Conservation (phyloP, 2,329 filamentous ascomycete genomes). For the Pyrenochaeta sp. region DNA sequence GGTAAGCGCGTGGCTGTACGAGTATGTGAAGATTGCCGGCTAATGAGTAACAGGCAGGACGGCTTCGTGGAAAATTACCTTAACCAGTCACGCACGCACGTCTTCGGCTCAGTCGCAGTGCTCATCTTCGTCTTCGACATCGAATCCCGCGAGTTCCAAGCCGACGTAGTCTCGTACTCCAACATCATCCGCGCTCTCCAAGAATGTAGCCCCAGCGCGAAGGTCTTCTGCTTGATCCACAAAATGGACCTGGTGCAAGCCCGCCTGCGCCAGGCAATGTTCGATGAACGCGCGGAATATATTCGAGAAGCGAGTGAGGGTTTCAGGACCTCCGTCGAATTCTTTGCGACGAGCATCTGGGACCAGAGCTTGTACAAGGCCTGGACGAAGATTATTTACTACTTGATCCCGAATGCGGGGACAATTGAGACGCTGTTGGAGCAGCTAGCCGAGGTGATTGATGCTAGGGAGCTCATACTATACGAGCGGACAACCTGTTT, state of each 20-base stretch:
- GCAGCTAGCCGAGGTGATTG: constrained; percentile 82
- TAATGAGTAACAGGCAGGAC: constrained; percentile 73
- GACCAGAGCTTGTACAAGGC: constrained; percentile 98
- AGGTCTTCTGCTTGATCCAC: constrained; percentile 95
- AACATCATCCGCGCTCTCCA: constrained; percentile 87
- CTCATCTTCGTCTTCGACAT: constrained; percentile 99
- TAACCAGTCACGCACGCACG: constrained; percentile 91
- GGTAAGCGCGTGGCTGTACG: constrained; percentile 57
- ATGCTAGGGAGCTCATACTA: constrained; percentile 91
- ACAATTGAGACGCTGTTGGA: constrained; percentile 87
- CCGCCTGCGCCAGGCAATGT: constrained; percentile 79
- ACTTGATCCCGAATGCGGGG: constrained; percentile 90
- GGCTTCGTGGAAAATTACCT: constrained; percentile 99
- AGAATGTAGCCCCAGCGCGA: constrained; percentile 82
- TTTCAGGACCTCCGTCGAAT: constrained; percentile 73
- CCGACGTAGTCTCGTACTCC: constrained; percentile 90
- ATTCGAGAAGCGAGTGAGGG: constrained; percentile 78
- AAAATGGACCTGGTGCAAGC: constrained; percentile 97
- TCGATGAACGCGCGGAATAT: constrained; percentile 80
- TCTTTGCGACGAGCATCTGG: constrained; percentile 97
- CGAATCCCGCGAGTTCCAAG: constrained; percentile 91
- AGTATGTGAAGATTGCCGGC: constrained; percentile 1
- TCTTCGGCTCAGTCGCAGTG: constrained; percentile 95
- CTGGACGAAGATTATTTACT: constrained; percentile 98
- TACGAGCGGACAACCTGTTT: constrained; percentile 97